Evolutionary conservation across 2,329 filamentous ascomycete species (phyloP).

Genomic region (Neurospora sp.): DNA sequence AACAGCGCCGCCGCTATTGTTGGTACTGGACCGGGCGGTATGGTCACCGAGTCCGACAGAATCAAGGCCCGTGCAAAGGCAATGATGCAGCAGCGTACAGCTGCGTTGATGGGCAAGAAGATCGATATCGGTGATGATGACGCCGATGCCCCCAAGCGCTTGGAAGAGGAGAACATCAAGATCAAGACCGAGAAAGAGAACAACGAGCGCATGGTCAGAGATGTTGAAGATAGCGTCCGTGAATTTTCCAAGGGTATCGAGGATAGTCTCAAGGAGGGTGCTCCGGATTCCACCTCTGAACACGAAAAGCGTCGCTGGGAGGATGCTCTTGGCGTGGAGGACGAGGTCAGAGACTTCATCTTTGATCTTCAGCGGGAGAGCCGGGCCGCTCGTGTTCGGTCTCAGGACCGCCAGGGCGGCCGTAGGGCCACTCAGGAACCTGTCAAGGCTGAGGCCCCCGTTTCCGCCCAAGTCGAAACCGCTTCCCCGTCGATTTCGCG

Average conservation of each 20-base stretch:
- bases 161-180: slow-evolving; percentile 80
- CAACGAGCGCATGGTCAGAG: slow-evolving; percentile 91
- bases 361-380: slow-evolving; percentile 88
- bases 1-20: slow-evolving; percentile 70
- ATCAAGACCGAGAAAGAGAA: slow-evolving; percentile 79
- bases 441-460: slow-evolving; percentile 33
- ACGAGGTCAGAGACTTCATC: slow-evolving; percentile 95
- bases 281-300: slow-evolving; percentile 64
- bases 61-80: slow-evolving; percentile 92
- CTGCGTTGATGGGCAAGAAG: slow-evolving; percentile 81
- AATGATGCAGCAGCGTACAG: slow-evolving; percentile 97
- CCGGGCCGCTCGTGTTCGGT: slow-evolving; percentile 59
- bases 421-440: slow-evolving; percentile 34
- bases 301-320: slow-evolving; percentile 94
- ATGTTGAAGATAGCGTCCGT: slow-evolving; percentile 91
- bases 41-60: slow-evolving; percentile 85
- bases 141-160: slow-evolving; percentile 65
- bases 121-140: slow-evolving; percentile 60
- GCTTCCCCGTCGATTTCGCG: slow-evolving; percentile 41
- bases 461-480: slow-evolving; percentile 39
- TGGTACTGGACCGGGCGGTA: slow-evolving; percentile 83
- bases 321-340: slow-evolving; percentile 89
- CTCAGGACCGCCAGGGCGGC: slow-evolving; percentile 44
- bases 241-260: slow-evolving; percentile 81
- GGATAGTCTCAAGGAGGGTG: slow-evolving; percentile 74